These are phyloP conservation scores for Microdochium bolleyi DNA, from an alignment of 2,329 filamentous ascomycete genomes.

Conservation along the genomic window DNA sequence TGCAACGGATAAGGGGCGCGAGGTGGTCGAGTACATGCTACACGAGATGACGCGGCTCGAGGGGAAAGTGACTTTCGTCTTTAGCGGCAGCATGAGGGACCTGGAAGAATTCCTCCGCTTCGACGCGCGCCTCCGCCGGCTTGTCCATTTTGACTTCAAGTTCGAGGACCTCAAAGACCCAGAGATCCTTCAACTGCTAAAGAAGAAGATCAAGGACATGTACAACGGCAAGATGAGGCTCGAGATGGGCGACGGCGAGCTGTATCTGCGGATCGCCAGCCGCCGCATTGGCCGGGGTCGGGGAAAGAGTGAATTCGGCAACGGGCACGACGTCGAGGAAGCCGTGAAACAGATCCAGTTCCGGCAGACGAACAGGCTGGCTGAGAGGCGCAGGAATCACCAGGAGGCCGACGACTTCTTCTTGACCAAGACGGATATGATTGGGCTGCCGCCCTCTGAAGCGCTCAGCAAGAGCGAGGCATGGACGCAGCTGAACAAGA, in stretches of 20 bases:
- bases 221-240: too few relatives aligned
- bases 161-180: too few relatives aligned
- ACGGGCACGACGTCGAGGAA: conserved; percentile 48
- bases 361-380: too few relatives aligned
- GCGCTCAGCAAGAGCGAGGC: conserved; percentile 8
- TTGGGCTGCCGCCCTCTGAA: conserved; percentile 2
- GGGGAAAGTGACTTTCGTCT: too few relatives aligned
- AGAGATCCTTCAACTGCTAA: too few relatives aligned
- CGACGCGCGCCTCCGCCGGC: too few relatives aligned
- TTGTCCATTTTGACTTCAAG: too few relatives aligned
- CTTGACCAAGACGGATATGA: conserved; percentile 2
- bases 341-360: conserved; percentile 13
- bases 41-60: too few relatives aligned
- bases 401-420: conserved; percentile 3
- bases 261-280: conserved; percentile 44
- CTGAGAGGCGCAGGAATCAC: neutral
- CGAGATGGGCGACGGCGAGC: conserved; percentile 2
- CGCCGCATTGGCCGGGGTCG: conserved; percentile 41
- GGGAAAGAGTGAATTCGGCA: conserved; percentile 47
- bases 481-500: conserved; percentile 21
- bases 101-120: too few relatives aligned
- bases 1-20: conserved; percentile 36
- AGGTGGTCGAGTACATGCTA: too few relatives aligned
- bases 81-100: too few relatives aligned
- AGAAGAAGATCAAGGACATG: too few relatives aligned